Percentiles rank a stretch among this genome's conserved stretches.
Evolutionary conservation across 108 stramenopile genomes (phyloP).

Genomic region (Chaetoceros tenuissimus): DNA sequence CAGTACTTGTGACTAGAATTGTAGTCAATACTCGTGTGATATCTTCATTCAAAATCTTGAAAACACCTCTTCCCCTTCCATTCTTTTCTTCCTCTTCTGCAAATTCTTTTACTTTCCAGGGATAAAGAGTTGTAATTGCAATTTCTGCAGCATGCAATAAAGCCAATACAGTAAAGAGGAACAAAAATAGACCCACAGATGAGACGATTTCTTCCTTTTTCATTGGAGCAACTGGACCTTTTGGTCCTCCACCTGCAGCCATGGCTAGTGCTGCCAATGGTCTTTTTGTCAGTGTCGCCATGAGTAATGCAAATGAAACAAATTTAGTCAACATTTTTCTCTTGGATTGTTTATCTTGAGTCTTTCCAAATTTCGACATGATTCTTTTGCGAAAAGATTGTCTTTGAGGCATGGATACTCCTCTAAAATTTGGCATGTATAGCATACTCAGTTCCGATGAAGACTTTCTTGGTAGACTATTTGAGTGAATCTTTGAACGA

Average conservation of each 20-base stretch:
- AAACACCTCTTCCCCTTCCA: conserved; percentile 47
- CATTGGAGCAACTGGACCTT: conserved; percentile 1
- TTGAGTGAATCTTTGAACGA: too few relatives aligned
- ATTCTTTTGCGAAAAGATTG: too few relatives aligned
- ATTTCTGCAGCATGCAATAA: conserved; percentile 90
- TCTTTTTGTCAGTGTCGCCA: too few relatives aligned
- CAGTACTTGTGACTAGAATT: conserved; percentile 88
- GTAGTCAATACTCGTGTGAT: conserved; percentile 93
- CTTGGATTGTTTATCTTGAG: too few relatives aligned
- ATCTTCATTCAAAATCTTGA: conserved; percentile 85
- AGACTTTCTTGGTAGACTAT: too few relatives aligned
- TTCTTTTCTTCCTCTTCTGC: conserved; percentile 87
- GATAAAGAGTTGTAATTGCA: conserved; percentile 95
- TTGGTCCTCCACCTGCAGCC: conserved; percentile 1
- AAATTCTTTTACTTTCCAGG: conserved; percentile 95
- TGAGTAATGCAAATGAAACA: too few relatives aligned
- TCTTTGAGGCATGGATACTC: too few relatives aligned
- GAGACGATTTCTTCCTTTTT: conserved; percentile 23
- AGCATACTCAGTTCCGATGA: too few relatives aligned
- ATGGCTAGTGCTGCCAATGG: neutral
- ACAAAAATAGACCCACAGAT: conserved; percentile 22
- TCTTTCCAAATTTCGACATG: too few relatives aligned
- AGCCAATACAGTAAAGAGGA: conserved; percentile 60
- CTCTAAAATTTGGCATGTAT: too few relatives aligned
- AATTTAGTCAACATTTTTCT: too few relatives aligned